Evolutionary conservation across 257 asterid genomes (phyloP).

Genomic region (Capsicum pubescens): DNA sequence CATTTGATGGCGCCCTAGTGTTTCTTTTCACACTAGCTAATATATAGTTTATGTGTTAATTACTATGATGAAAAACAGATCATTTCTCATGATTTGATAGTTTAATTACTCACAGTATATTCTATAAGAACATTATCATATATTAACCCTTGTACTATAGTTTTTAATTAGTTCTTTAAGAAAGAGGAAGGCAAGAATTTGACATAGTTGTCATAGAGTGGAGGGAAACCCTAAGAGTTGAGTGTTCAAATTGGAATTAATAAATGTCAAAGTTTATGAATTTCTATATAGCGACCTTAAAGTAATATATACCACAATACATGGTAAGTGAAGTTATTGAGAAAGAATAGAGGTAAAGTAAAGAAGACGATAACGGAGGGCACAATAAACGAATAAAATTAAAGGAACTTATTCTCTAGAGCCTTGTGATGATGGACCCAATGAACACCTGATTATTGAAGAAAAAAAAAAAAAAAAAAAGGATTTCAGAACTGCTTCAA

Average conservation of each 20-base stretch:
- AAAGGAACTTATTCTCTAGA: too few relatives aligned
- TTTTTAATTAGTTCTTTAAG: not conserved
- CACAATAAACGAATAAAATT: too few relatives aligned
- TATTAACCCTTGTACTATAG: not conserved
- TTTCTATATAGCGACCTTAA: too few relatives aligned
- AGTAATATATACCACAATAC: too few relatives aligned
- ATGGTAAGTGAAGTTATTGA: too few relatives aligned
- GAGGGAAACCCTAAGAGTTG: not conserved
- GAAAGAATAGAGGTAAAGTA: too few relatives aligned
- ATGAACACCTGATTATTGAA: too few relatives aligned
- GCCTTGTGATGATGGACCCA: too few relatives aligned
- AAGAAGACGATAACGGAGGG: too few relatives aligned
- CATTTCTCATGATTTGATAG: slow-evolving; percentile 31
- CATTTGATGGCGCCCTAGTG: not conserved
- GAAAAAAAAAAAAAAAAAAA: too few relatives aligned
- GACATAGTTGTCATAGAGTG: not conserved
- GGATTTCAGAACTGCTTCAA: too few relatives aligned
- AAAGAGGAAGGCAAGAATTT: slow-evolving; percentile 8
- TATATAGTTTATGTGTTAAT: not conserved
- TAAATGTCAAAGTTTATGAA: too few relatives aligned
- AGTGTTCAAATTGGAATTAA: not conserved
- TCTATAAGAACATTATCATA: not conserved
- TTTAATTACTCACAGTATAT: slow-evolving; percentile 8
- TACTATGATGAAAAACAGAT: not conserved
- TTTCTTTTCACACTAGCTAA: slow-evolving; percentile 12